phyloP scores from a whole-genome alignment of 208 protist species.

The Kentomonas sorsogonicus region DNA sequence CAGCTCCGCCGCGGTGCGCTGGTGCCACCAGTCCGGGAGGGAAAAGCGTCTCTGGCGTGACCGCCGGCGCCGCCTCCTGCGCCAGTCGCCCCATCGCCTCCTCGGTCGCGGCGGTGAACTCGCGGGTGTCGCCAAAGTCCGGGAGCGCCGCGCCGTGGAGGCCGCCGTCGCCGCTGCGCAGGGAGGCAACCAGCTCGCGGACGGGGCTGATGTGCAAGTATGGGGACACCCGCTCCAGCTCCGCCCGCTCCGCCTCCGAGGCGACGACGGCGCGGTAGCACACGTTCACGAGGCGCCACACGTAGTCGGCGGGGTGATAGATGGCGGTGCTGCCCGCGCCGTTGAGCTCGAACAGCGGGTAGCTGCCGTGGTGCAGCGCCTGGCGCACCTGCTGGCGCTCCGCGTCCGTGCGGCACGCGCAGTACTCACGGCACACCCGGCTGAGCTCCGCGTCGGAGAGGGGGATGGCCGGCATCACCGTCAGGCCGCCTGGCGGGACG shows the following conservation, averaged over 20 bases:
- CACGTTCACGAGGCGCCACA: slow-evolving; percentile 59
- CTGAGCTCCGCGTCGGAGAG: slow-evolving; percentile 48
- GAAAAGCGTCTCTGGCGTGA: no score
- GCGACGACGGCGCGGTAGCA: slow-evolving; percentile 26
- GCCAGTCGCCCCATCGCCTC: no score
- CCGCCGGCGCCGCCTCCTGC: no score
- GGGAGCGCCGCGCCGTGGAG: not conserved
- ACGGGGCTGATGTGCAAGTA: slow-evolving; percentile 70
- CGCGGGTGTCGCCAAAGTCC: no score
- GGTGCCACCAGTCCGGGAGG: no score
- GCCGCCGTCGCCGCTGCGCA: slow-evolving; percentile 20
- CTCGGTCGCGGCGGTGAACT: no score
- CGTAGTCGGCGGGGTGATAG: slow-evolving; percentile 70
- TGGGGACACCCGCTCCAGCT: slow-evolving; percentile 22
- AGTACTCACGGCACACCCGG: slow-evolving; percentile 53
- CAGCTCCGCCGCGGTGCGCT: no score
- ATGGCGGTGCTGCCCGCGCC: slow-evolving; percentile 15
- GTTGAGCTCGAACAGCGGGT: slow-evolving; percentile 28
- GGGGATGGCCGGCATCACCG: slow-evolving; percentile 63
- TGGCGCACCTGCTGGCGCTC: slow-evolving; percentile 34
- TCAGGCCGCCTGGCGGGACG: slow-evolving; percentile 59
- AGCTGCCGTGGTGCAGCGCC: slow-evolving; percentile 33
- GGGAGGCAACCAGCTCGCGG: slow-evolving; percentile 35
- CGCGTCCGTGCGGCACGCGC: slow-evolving; percentile 23
- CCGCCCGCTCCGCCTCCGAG: slow-evolving; percentile 14